Evolutionary conservation across 805 yeast genomes (phyloP), one percentile per base, ranked within the genome.

Genomic region (Jamesozyma rosinii): DNA sequence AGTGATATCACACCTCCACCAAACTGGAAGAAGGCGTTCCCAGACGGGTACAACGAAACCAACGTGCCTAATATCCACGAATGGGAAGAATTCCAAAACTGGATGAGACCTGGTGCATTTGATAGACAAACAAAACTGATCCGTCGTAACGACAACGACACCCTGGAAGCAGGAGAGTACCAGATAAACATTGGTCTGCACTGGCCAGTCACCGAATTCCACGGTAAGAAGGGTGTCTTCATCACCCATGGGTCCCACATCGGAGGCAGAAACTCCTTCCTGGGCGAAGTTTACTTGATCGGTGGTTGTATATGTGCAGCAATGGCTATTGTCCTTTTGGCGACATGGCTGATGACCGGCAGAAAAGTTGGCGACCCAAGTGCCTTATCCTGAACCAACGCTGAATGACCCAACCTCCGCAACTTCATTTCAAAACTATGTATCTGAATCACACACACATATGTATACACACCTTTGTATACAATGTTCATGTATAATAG

Each of bases 61-160:
- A 87, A 86, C 61, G 53, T 90, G 47, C 95, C 95, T 2, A 81
- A 84, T 57, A 59, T 90, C 38, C 72, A 84, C 2, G 59, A 66
- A 31, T 80, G 92, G 87, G 90, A 86, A 58, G 80, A 80, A 50
- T 75, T 90, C 53, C 95, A 88, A 68, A 90, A 88, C 63, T 90
- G 98, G 98, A 90, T 90, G 97, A 77, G 95, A 55, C 79, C 90
- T 2, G 79, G 89, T 5, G 92, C 86, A 0, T 68, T 84, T 47
- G 74, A 89, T 15, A 66, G 70, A 18, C 81, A 81, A 59, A 74
- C 79, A 49, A 83, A 83, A 60, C 62, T 84, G 60, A 76, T 77
- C 10, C 69, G 76, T 42, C 71, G 84, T 58, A 83, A 82, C 55
- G 79, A 75, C 47, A 57, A 76, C 38, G 80, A 77, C 33, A 63